Evolutionary conservation across 2,329 filamentous ascomycete species (phyloP).

Genomic region (Neoarthrinium moseri): DNA sequence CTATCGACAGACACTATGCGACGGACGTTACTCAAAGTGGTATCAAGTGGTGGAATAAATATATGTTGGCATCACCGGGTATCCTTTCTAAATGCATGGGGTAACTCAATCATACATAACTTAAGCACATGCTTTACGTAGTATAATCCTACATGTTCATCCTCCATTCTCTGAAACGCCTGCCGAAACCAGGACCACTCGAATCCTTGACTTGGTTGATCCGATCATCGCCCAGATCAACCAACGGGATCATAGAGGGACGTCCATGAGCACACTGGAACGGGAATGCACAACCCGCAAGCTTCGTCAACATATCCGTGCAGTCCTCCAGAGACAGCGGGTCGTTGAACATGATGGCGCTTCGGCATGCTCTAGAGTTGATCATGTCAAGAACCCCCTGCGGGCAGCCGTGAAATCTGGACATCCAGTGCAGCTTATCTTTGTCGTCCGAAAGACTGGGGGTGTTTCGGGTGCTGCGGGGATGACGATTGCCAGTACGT

Average conservation of each 20-base stretch:
- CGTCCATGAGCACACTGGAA: conserved; percentile 84
- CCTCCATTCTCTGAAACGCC: conserved; percentile 24
- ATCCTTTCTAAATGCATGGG: too few relatives aligned
- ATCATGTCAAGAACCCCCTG: conserved; percentile 72
- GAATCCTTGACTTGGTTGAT: conserved; percentile 8
- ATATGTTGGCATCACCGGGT: too few relatives aligned
- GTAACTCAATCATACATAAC: too few relatives aligned
- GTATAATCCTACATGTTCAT: too few relatives aligned
- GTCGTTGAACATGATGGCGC: conserved; percentile 88
- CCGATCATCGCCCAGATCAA: conserved; percentile 42
- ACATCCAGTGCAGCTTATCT: conserved; percentile 49
- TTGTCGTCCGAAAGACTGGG: conserved; percentile 6
- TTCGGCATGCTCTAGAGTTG: conserved; percentile 74
- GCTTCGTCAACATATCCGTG: conserved; percentile 47
- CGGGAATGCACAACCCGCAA: conserved; percentile 68
- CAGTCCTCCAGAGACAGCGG: conserved; percentile 58
- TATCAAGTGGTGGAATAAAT: too few relatives aligned
- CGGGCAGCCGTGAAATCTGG: conserved; percentile 68
- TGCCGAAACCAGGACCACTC: conserved; percentile 16
- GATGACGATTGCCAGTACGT: neutral
- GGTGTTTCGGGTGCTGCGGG: neutral
- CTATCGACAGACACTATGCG: too few relatives aligned
- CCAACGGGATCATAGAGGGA: conserved; percentile 63
- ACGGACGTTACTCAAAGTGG: too few relatives aligned
- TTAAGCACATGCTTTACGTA: too few relatives aligned